phyloP scores from a whole-genome alignment of 129 eudicot genomes.

The sunflower (Helianthus annuus) region DNA sequence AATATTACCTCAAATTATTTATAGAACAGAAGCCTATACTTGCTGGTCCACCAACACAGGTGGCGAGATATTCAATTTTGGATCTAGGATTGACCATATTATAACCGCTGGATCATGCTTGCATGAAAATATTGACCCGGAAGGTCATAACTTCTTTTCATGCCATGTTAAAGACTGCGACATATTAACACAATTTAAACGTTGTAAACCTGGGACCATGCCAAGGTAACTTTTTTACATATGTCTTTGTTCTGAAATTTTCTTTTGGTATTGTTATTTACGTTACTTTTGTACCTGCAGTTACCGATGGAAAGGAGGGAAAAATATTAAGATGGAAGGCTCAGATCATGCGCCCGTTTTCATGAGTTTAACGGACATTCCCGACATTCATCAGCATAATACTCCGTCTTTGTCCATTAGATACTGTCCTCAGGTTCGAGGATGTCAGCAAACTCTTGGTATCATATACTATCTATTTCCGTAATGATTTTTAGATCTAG shows the following conservation, averaged over 20 bases:
- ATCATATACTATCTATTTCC: conserved; percentile 12
- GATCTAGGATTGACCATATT: conserved; percentile 94
- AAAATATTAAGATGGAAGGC: conserved; percentile 68
- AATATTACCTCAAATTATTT: conserved; percentile 2
- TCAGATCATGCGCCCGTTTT: conserved; percentile 94
- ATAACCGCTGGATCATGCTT: conserved; percentile 76
- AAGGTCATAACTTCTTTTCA: conserved; percentile 62
- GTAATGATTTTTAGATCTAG: neutral
- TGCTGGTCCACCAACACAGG: conserved; percentile 91
- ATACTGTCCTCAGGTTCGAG: conserved; percentile 91
- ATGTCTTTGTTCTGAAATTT: conserved; percentile 6
- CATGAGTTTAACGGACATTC: conserved; percentile 54
- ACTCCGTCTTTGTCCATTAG: conserved; percentile 86
- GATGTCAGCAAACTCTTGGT: conserved; percentile 97
- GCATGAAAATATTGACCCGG: conserved; percentile 48
- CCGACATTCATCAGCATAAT: conserved; percentile 49
- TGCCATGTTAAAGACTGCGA: conserved; percentile 94
- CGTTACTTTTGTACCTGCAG: conserved; percentile 1
- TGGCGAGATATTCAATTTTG: conserved; percentile 86
- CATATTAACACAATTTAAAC: conserved; percentile 73
- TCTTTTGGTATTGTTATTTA: neutral
- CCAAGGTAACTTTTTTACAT: conserved; percentile 46
- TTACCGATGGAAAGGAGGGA: conserved; percentile 75
- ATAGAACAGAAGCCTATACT: conserved; percentile 88
- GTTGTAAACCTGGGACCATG: conserved; percentile 79